Evolutionary conservation across 2,329 filamentous ascomycete genomes (phyloP).

Genomic region (Epichloe uncinata): DNA sequence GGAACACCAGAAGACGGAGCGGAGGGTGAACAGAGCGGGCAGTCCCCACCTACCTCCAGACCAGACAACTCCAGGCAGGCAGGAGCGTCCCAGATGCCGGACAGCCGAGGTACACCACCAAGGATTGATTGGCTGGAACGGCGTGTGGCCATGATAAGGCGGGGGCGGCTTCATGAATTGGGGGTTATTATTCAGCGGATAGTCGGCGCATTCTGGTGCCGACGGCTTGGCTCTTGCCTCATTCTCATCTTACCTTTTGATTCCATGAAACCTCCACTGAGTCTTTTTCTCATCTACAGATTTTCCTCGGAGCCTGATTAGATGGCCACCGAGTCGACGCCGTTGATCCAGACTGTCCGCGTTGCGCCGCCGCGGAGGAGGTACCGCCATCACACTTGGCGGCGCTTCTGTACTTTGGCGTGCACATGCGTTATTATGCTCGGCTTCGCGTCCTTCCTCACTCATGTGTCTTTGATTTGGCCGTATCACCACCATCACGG

Average conservation of each 20-base stretch:
- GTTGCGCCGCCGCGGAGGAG: slow-evolving; percentile 38
- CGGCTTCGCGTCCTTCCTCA: slow-evolving; percentile 35
- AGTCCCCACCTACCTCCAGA: too few species aligned
- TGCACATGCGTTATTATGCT: slow-evolving; percentile 40
- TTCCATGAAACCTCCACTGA: neutral
- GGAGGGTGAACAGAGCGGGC: too few species aligned
- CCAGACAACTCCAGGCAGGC: too few species aligned
- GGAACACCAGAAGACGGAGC: too few species aligned
- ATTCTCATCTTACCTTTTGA: neutral
- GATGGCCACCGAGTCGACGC: slow-evolving; percentile 43
- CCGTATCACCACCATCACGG: slow-evolving; percentile 21
- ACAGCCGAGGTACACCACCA: too few species aligned
- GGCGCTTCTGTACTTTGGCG: slow-evolving; percentile 53
- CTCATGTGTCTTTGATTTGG: slow-evolving; percentile 32
- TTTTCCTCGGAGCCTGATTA: slow-evolving; percentile 12
- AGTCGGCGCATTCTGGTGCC: too few species aligned
- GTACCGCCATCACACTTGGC: slow-evolving; percentile 46
- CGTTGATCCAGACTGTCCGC: slow-evolving; percentile 51
- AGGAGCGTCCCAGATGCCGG: too few species aligned
- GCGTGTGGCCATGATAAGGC: too few species aligned
- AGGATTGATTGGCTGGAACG: too few species aligned
- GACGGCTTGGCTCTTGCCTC: neutral
- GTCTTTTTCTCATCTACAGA: slow-evolving; percentile 4
- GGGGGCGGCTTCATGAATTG: too few species aligned
- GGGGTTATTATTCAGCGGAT: too few species aligned